Percentiles rank a stretch among this genome's conserved stretches.
Conservation (phyloP, 768 basidiomycete genomes). For the Lentinula lateritia region DNA sequence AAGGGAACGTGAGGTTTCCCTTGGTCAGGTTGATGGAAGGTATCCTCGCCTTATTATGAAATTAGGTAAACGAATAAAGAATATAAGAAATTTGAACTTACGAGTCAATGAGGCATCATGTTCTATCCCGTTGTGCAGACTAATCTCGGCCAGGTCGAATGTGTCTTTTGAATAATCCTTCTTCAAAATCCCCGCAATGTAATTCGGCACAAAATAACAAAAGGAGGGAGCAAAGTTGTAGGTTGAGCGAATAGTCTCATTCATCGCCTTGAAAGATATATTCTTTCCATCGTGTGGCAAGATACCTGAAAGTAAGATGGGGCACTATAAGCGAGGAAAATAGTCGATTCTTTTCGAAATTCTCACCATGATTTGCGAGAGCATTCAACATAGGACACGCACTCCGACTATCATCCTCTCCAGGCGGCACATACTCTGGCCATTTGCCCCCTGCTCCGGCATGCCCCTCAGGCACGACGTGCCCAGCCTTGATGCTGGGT, state of each 20-base stretch:
- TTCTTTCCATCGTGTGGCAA: conserved; percentile 61
- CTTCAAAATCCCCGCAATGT: conserved; percentile 50
- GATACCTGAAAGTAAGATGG: conserved; percentile 52
- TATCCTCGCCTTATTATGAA: conserved; percentile 45
- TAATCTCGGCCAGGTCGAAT: conserved; percentile 63
- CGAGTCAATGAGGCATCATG: conserved; percentile 62
- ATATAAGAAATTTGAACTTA: conserved; percentile 25
- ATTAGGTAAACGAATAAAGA: not conserved
- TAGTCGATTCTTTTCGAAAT: not conserved
- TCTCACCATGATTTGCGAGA: conserved; percentile 76
- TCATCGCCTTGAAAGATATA: conserved; percentile 55
- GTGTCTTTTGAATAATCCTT: conserved; percentile 53
- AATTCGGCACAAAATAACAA: conserved; percentile 60
- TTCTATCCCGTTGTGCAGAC: conserved; percentile 72
- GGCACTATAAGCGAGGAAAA: not conserved
- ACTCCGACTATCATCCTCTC: conserved; percentile 61
- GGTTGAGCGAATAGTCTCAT: conserved; percentile 38
- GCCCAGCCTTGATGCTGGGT: conserved; percentile 44
- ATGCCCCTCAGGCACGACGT: conserved; percentile 48
- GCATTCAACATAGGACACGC: conserved; percentile 76
- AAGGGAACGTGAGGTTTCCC: conserved; percentile 40
- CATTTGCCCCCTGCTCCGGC: conserved; percentile 58
- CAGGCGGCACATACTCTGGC: conserved; percentile 60
- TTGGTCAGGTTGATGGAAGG: conserved; percentile 43
- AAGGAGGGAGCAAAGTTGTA: conserved; percentile 72